Conservation (phyloP, 2,329 filamentous ascomycete species). For the Paraphoma chrysanthemicola region DNA sequence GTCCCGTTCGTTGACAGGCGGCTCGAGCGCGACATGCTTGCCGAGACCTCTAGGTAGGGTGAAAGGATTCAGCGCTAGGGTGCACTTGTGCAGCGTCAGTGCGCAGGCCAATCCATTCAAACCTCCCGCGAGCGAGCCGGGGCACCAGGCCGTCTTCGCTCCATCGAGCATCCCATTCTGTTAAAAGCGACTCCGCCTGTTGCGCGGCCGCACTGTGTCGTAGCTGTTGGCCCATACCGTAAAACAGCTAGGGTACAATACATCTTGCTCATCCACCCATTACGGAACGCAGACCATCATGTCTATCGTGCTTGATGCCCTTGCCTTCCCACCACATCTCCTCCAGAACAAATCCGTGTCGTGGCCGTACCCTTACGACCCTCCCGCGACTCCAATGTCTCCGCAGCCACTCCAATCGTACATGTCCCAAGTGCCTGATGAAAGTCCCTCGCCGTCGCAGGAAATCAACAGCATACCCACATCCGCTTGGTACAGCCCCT, state of each 20-base stretch:
- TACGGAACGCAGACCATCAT: constrained; percentile 28
- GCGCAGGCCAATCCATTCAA: constrained; percentile 31
- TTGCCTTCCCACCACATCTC: constrained; percentile 44
- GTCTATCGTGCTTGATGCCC: constrained; percentile 44
- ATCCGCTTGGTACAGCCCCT: constrained; percentile 40
- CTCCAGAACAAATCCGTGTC: constrained; percentile 32
- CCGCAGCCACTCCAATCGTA: constrained; percentile 40
- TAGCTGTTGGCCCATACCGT: constrained; percentile 14
- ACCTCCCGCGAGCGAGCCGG: constrained; percentile 34
- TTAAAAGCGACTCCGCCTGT: constrained; percentile 30
- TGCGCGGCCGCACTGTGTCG: constrained; percentile 17
- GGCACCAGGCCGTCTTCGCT: constrained; percentile 37
- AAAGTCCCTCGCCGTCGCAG: constrained; percentile 35
- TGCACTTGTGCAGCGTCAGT: constrained; percentile 30
- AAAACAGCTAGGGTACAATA: constrained; percentile 27
- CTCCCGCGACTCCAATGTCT: constrained; percentile 39
- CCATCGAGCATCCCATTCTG: constrained; percentile 22
- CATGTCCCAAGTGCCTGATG: constrained; percentile 32
- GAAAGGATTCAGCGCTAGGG: constrained; percentile 35
- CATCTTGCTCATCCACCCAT: constrained; percentile 13
- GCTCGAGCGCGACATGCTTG: constrained; percentile 38
- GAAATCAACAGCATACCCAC: constrained; percentile 29
- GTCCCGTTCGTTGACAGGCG: constrained; percentile 40
- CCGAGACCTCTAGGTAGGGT: constrained; percentile 26
- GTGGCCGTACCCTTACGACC: constrained; percentile 37